A percentile compares a stretch with the other conserved stretches of the same genome.
These are phyloP conservation scores for Inga leiocalycina DNA, from an alignment of 306 rosid genomes.

Conservation along the genomic window DNA sequence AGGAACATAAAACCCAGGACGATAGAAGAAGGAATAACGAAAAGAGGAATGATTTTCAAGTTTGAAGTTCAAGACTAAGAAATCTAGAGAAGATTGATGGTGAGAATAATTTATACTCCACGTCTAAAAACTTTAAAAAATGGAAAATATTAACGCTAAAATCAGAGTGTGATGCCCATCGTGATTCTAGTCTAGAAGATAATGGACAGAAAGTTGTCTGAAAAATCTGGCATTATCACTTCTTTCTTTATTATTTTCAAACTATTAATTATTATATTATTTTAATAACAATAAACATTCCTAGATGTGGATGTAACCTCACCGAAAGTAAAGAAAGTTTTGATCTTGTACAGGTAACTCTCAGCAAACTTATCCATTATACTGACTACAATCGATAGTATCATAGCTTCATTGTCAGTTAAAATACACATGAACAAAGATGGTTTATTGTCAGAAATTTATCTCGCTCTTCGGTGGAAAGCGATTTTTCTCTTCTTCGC, in stretches of 20 bases:
- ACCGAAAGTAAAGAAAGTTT: not conserved
- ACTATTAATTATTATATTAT: too few species aligned
- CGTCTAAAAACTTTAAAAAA: not conserved
- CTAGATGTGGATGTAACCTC: not conserved
- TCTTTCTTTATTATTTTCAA: not conserved
- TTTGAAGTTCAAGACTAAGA: too few species aligned
- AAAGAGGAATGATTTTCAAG: too few species aligned
- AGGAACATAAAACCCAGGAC: too few species aligned
- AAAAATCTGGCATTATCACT: constrained; percentile 4
- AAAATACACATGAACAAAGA: not conserved
- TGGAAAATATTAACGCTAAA: not conserved
- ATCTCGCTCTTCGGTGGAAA: constrained; percentile 31
- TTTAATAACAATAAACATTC: not conserved
- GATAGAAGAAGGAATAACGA: too few species aligned
- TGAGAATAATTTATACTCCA: not conserved
- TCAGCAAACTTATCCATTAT: not conserved
- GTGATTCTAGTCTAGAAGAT: not conserved
- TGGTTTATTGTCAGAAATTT: not conserved
- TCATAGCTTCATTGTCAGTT: not conserved
- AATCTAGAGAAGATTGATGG: too few species aligned
- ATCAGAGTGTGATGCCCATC: not conserved
- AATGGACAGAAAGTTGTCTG: constrained; percentile 11
- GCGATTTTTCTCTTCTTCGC: constrained; percentile 20
- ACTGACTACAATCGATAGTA: not conserved
- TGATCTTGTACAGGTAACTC: not conserved